Base-by-base conservation (phyloP, 2,329 filamentous ascomycete genomes). In the Mollisia scopiformis region DNA sequence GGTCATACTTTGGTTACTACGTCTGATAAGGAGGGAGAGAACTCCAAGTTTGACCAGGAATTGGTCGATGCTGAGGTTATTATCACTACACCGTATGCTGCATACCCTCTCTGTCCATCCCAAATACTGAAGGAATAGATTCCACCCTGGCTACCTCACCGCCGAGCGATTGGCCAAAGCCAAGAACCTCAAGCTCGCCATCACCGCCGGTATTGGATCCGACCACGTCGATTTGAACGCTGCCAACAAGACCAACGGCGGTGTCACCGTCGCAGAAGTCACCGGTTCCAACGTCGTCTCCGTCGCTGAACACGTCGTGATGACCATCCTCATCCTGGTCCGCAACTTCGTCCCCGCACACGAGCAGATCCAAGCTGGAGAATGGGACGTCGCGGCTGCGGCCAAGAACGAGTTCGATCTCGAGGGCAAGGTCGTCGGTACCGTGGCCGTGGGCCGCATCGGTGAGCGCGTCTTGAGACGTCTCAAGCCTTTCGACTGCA, bases 321-420 rank as follows among this genome's bases (percentile, higher is more conserved):
- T 99, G 95, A 99, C 95, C 77, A 98, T 98, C 79, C 90, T 99
- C 55, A 79, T 89, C 68, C 89, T 99, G 57, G 89, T 98, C 77
- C 93, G 95, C 82, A 99, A 99, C 89, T 99, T 97, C 75, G 93
- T 97, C 57, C 95, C 95, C 69, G 93, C 95, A 57, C 95, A 98
- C 82, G 93, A 98, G 84, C 88, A 92, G 85, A 90, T 99, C 74
- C 84, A 88, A 78, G 80, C 81, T 62, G 95, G 95, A 67, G 91
- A 97, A 64, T 99, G 95, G 95, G 85, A 99, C 76, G 95, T 99
- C 55, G 95, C 95, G 63, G 93, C 86, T 57, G 94, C 93, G 27
- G 95, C 95, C 76, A 98, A 98, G 90, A 93, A 97, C 82, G 94
- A 98, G 84, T 99, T 89, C 78, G 95, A 99, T 75, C 89, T 99